Percentiles rank a stretch among this genome's conserved stretches.
phyloP scores from a whole-genome alignment of 108 stramenopile genomes.

The Craspedostauros australis region DNA sequence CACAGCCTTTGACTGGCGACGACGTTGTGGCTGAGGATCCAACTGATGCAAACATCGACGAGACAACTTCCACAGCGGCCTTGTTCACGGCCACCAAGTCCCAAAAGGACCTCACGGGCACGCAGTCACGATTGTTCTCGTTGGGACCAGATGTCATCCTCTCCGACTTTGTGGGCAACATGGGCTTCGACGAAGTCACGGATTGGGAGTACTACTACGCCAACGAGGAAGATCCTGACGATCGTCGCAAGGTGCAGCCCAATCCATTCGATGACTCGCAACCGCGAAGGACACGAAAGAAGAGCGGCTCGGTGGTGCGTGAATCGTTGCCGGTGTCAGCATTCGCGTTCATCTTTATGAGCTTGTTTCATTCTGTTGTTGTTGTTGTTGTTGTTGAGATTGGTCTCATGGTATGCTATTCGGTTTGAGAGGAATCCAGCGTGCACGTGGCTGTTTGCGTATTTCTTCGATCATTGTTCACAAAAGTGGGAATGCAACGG shows the following conservation, averaged over 20 bases:
- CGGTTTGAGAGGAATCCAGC: too few relatives aligned
- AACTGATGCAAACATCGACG: neutral
- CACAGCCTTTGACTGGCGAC: too few relatives aligned
- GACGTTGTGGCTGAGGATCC: neutral
- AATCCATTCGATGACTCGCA: conserved; percentile 61
- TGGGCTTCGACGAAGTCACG: conserved; percentile 60
- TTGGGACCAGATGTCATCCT: conserved; percentile 61
- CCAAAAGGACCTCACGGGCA: conserved; percentile 36
- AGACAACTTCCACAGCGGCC: neutral
- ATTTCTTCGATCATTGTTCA: too few relatives aligned
- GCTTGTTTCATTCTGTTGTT: too few relatives aligned
- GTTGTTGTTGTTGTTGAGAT: too few relatives aligned
- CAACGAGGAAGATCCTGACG: conserved; percentile 25
- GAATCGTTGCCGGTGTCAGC: neutral
- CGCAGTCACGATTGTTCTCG: conserved; percentile 50
- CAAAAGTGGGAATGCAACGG: neutral
- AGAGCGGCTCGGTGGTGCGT: conserved; percentile 61
- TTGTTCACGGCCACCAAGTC: neutral
- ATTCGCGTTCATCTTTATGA: neutral
- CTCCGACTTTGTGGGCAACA: conserved; percentile 57
- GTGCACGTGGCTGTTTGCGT: too few relatives aligned
- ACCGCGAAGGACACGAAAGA: conserved; percentile 56
- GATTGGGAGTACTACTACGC: conserved; percentile 70
- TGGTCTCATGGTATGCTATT: too few relatives aligned
- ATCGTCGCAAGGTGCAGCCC: conserved; percentile 44